Conservation (phyloP, 1,284 basidiomycete species). For the Malassezia slooffiae region DNA sequence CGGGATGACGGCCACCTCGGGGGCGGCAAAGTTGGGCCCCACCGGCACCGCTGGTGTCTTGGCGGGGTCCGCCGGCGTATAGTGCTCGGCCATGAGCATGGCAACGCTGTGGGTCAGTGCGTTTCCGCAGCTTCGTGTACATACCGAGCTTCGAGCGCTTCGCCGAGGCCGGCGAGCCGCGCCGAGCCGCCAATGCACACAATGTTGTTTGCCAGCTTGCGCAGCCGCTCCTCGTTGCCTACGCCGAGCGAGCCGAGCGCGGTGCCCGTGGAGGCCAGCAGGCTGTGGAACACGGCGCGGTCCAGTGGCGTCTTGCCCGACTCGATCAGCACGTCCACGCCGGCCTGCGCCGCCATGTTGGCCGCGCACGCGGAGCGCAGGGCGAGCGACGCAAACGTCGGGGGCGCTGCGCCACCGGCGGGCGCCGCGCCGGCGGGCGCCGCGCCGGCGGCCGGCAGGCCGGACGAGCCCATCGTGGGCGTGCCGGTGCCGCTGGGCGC, state of each 20-base stretch:
- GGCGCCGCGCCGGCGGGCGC: not conserved
- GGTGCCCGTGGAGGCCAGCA: constrained; percentile 54
- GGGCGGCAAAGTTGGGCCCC: constrained; percentile 13
- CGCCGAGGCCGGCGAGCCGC: constrained; percentile 47
- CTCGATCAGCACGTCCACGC: constrained; percentile 68
- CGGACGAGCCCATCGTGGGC: not conserved
- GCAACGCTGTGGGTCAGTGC: constrained; percentile 4
- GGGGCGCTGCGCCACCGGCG: constrained; percentile 6
- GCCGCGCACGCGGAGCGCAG: constrained; percentile 4
- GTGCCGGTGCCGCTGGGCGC: constrained; percentile 2
- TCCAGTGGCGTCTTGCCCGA: constrained; percentile 84
- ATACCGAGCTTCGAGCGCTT: constrained; percentile 45
- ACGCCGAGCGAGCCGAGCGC: constrained; percentile 12
- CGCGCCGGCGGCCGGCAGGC: not conserved
- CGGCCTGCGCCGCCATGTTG: constrained; percentile 1
- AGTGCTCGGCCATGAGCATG: constrained; percentile 16
- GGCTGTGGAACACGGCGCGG: constrained; percentile 68
- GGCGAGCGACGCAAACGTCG: constrained; percentile 7
- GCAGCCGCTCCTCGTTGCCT: constrained; percentile 69
- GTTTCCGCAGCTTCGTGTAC: no score
- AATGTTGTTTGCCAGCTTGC: constrained; percentile 76
- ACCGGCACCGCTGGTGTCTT: constrained; percentile 7
- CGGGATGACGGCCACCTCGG: constrained; percentile 67
- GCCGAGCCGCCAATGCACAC: constrained; percentile 74
- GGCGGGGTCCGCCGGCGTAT: constrained; percentile 9